A percentile compares a stretch with the other conserved stretches of the same genome.
phyloP scores from a whole-genome alignment of 2,329 filamentous ascomycete genomes.

The Exophiala xenobiotica region DNA sequence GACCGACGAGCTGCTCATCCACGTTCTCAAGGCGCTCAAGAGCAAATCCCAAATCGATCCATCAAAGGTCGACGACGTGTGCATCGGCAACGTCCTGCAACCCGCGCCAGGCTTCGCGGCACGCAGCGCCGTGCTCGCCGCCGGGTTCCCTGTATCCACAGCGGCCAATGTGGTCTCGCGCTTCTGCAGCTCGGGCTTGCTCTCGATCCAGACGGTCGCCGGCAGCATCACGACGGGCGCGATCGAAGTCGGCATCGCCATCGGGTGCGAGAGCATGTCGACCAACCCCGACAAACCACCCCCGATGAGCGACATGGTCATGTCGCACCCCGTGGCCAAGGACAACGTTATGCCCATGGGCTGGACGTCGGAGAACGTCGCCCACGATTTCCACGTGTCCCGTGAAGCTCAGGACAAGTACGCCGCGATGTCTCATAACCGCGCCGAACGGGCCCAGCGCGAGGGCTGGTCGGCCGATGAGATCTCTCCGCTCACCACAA shows the following conservation, averaged over 20 bases:
- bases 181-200: constrained; percentile 89
- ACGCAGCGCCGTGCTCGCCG: constrained; percentile 82
- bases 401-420: constrained; percentile 83
- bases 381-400: constrained; percentile 72
- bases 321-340: constrained; percentile 73
- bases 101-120: constrained; percentile 91
- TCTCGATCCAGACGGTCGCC: constrained; percentile 89
- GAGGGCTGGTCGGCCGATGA: constrained; percentile 89
- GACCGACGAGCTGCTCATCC: constrained; percentile 79
- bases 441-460: constrained; percentile 80
- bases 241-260: constrained; percentile 92
- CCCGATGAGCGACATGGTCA: constrained; percentile 86
- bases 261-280: constrained; percentile 95
- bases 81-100: constrained; percentile 85
- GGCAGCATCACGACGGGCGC: constrained; percentile 87
- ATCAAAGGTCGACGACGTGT: constrained; percentile 82
- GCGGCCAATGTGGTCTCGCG: constrained; percentile 85
- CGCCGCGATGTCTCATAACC: constrained; percentile 84
- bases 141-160: constrained; percentile 81
- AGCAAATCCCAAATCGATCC: constrained; percentile 87
- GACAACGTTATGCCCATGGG: constrained; percentile 99
- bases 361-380: constrained; percentile 92
- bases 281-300: constrained; percentile 78
- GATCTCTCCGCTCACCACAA: constrained; percentile 80
- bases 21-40: constrained; percentile 77